Percentiles rank a stretch among this genome's conserved stretches.
phyloP scores from a whole-genome alignment of 176 grass and related monocot species.

The Olyra latifolia region DNA sequence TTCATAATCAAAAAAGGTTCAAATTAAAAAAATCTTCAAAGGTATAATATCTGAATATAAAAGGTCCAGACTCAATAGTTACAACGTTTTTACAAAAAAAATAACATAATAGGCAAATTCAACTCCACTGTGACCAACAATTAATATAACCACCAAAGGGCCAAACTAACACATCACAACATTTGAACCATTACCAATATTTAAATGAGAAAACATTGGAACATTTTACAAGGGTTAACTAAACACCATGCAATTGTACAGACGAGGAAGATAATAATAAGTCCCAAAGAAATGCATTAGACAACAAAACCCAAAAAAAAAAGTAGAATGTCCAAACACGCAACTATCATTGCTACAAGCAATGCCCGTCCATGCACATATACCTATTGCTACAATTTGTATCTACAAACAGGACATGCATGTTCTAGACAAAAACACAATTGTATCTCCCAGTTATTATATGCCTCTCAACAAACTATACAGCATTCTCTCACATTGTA shows the following conservation, averaged over 20 bases:
- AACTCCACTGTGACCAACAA: not conserved
- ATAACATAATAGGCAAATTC: not conserved
- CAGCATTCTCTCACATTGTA: not conserved
- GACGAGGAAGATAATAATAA: not conserved
- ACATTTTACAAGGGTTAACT: not conserved
- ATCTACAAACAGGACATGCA: not conserved
- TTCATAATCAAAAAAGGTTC: not conserved
- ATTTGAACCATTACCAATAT: not conserved
- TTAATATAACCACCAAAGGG: not conserved
- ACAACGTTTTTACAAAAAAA: not conserved
- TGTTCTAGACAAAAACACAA: not conserved
- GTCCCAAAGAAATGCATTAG: not conserved
- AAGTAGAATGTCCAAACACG: not conserved
- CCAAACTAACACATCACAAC: not conserved
- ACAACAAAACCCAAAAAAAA: not conserved
- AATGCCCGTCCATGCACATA: not conserved
- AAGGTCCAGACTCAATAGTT: not conserved
- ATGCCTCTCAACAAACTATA: not conserved
- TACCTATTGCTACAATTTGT: not conserved
- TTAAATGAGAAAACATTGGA: not conserved
- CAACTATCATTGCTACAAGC: not conserved
- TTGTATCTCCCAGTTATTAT: not conserved
- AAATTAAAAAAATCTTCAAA: not conserved
- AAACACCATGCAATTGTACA: not conserved
- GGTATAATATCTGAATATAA: not conserved